Evolutionary conservation across 768 basidiomycete species (phyloP).

Genomic region (Panus rudis): DNA sequence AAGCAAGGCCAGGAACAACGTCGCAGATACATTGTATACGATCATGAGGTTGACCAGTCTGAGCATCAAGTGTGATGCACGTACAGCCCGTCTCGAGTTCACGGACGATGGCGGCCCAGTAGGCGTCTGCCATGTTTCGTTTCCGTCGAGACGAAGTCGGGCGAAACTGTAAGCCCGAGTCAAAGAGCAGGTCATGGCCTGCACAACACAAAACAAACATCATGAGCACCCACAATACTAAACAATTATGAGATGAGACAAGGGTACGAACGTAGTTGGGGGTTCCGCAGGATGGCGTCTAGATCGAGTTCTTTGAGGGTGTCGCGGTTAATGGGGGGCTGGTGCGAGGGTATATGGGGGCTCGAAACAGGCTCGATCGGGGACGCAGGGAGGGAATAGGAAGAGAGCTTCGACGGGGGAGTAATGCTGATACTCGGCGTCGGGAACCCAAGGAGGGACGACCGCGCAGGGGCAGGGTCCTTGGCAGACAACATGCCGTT

Average conservation of each 20-base stretch:
- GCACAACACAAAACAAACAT: conserved; percentile 7
- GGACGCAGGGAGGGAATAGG: conserved; percentile 24
- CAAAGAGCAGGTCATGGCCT: conserved; percentile 90
- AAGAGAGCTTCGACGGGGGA: conserved; percentile 13
- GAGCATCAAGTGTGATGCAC: conserved; percentile 66
- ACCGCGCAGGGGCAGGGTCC: conserved; percentile 18
- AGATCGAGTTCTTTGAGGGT: conserved; percentile 84
- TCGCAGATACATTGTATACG: conserved; percentile 37
- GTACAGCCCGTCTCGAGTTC: conserved; percentile 82
- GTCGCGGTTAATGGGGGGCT: conserved; percentile 75
- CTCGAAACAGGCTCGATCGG: conserved; percentile 34
- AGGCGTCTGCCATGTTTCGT: conserved; percentile 63
- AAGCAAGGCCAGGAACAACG: conserved; percentile 17
- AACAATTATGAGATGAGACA: conserved; percentile 4
- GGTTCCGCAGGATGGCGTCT: conserved; percentile 78
- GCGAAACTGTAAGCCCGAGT: conserved; percentile 76
- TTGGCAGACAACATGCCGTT: conserved; percentile 22
- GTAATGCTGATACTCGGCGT: conserved; percentile 5
- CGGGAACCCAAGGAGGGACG: conserved; percentile 13
- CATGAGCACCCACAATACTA: conserved; percentile 14
- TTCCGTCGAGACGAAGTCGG: conserved; percentile 73
- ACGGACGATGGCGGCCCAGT: conserved; percentile 75
- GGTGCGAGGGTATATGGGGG: conserved; percentile 58
- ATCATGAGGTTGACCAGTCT: conserved; percentile 37
- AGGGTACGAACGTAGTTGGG: conserved; percentile 75